Evolutionary conservation across 768 basidiomycete genomes (phyloP).

Genomic region (Macrocybe gigantea): DNA sequence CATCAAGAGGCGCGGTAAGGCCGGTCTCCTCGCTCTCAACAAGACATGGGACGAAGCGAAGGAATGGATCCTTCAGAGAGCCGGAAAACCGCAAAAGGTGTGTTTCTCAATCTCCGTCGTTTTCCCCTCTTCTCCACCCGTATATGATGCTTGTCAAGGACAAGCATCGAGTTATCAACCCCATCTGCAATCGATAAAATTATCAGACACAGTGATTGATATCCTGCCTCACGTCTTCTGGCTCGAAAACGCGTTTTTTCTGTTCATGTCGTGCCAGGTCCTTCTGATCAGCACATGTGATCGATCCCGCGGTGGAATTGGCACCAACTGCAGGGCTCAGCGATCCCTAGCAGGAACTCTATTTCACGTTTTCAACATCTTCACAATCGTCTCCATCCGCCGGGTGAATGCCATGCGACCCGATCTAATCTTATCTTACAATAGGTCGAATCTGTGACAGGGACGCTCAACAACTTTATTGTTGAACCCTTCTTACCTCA

Average conservation of each 20-base stretch:
- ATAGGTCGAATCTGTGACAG: conserved; percentile 90
- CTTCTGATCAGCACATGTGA: conserved; percentile 16
- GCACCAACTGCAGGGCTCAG: no score
- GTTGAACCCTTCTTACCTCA: conserved; percentile 99
- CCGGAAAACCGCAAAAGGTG: conserved; percentile 91
- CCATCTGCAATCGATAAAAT: no score
- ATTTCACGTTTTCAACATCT: no score
- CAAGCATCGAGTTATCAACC: no score
- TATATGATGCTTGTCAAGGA: neutral
- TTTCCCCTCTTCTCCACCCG: conserved; percentile 5
- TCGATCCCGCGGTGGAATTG: neutral
- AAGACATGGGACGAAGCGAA: conserved; percentile 86
- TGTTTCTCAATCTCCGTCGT: conserved; percentile 20
- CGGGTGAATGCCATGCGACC: neutral
- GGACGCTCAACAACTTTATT: conserved; percentile 95
- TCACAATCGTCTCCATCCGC: no score
- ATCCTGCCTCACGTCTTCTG: conserved; percentile 8
- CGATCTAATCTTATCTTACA: conserved; percentile 10
- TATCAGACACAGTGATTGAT: no score
- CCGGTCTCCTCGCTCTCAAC: conserved; percentile 91
- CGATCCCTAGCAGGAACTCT: no score
- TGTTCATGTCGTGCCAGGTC: no score
- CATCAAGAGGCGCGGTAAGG: conserved; percentile 99
- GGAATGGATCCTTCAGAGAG: conserved; percentile 80
- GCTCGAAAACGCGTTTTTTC: conserved; percentile 15